Conservation (phyloP, 306 rosid species). For the Rosa persica region DNA sequence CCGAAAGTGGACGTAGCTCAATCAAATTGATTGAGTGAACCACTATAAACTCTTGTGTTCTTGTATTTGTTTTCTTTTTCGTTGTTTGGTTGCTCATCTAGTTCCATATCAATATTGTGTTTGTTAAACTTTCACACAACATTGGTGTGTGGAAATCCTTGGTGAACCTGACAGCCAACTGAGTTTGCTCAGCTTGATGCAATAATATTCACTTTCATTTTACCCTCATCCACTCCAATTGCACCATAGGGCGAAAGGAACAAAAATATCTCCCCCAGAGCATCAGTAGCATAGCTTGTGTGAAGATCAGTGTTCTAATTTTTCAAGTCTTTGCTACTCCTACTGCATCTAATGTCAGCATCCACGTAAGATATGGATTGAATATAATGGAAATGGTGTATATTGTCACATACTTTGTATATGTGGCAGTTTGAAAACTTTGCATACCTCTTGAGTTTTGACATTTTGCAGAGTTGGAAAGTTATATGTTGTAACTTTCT, state of each 20-base stretch:
- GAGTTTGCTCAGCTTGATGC: slow-evolving; percentile 25
- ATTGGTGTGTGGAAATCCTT: slow-evolving; percentile 65
- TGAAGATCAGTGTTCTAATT: not conserved
- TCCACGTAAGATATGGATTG: not conserved
- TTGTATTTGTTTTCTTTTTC: no score
- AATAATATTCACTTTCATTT: not conserved
- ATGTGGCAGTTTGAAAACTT: not conserved
- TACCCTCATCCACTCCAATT: slow-evolving; percentile 2
- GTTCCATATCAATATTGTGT: no score
- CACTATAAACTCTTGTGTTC: no score
- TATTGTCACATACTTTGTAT: not conserved
- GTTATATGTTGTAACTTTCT: not conserved
- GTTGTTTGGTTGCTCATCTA: no score
- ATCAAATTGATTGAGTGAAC: no score
- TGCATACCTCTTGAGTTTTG: not conserved
- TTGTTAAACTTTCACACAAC: no score
- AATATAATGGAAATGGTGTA: not conserved
- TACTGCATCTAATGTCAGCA: not conserved
- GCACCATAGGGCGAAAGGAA: not conserved
- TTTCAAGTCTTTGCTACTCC: not conserved
- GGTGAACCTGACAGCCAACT: slow-evolving; percentile 66
- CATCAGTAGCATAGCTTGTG: not conserved
- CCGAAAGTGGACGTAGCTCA: no score
- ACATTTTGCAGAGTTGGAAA: not conserved
- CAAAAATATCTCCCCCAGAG: not conserved